Base-by-base conservation (phyloP, 1,139 yeast species). In the Yamadazyma songkhlaensis region DNA sequence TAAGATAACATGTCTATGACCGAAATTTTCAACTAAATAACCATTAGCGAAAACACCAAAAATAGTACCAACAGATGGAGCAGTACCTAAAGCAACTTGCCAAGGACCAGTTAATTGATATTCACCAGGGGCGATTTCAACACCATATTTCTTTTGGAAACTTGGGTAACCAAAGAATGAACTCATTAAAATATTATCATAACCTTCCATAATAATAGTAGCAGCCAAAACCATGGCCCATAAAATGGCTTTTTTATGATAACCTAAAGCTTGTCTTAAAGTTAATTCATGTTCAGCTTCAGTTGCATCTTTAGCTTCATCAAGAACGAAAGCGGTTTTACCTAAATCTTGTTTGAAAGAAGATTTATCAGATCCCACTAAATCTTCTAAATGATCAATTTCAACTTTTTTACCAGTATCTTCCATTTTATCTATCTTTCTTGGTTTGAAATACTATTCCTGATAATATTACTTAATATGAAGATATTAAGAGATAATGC, bases 201-300 rank as follows among this genome's bases (percentile, higher is more conserved):
- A 57, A 30, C 60, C 60, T 44, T 56, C 62, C 59, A 57, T 56
- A 32, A 55, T 42, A 38, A 57, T 55, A 24, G 60, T 54, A n/a
- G 48, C 42, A 20, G 57, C 49, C 35, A 56, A 35, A 9, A 56
- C 53, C 39, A 52, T 42, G 11, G 58, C 49, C 60, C 59, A 57
- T 11, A 47, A 44, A n/a, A 53, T 41, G 9, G 58, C 58, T 35
- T 44, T 47, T 31, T 49, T 50, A 32, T 56, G 53, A 10, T 43
- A 43, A 28, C 40, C 44, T 12, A 55, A 25, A 14, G 57, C 59
- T 30, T 52, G 47, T 4, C 25, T 7, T 8, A 54, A 36, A 3
- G 46, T 42, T 22, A 54, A 37, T 1, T 46, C 52, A 35, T 56
- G 55, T 40, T 56, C 59, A 14, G 44, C 49, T 9, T 43, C 41